Conservation (phyloP, 768 basidiomycete species). For the Mycena floridula region DNA sequence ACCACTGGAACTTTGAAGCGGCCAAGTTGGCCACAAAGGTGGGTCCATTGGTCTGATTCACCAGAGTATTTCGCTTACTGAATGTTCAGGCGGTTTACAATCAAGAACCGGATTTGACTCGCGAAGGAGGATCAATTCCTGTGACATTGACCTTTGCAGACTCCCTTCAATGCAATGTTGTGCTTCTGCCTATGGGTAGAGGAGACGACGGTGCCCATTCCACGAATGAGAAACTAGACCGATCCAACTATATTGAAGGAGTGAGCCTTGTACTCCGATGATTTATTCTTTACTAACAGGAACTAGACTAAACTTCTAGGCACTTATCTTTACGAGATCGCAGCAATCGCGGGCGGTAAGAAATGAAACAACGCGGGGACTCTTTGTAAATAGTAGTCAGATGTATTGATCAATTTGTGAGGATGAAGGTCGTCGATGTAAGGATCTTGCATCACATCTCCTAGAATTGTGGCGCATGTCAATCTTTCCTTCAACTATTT, state of each 20-base stretch:
- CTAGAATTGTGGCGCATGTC: too few relatives aligned
- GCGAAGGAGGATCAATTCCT: slow-evolving; percentile 70
- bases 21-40: slow-evolving; percentile 60
- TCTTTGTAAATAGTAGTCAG: too few relatives aligned
- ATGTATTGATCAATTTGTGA: too few relatives aligned
- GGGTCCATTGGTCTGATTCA: slow-evolving; percentile 4
- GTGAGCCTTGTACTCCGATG: slow-evolving; percentile 23
- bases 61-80: background rate
- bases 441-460: too few relatives aligned
- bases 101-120: slow-evolving; percentile 51
- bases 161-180: slow-evolving; percentile 56
- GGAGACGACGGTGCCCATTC: slow-evolving; percentile 72
- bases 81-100: slow-evolving; percentile 41
- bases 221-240: slow-evolving; percentile 74
- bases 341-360: too few relatives aligned
- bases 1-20: slow-evolving; percentile 74
- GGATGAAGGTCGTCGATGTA: too few relatives aligned
- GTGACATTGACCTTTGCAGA: slow-evolving; percentile 76
- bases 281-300: background rate
- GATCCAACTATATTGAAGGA: slow-evolving; percentile 60
- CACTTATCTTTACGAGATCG: slow-evolving; percentile 54
- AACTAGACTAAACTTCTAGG: slow-evolving; percentile 44
- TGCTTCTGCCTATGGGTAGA: slow-evolving; percentile 66
- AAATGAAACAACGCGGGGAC: too few relatives aligned
- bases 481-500: too few relatives aligned